Evolutionary conservation across 495 filamentous ascomycete species (phyloP).

Genomic region (Darksidea phi): DNA sequence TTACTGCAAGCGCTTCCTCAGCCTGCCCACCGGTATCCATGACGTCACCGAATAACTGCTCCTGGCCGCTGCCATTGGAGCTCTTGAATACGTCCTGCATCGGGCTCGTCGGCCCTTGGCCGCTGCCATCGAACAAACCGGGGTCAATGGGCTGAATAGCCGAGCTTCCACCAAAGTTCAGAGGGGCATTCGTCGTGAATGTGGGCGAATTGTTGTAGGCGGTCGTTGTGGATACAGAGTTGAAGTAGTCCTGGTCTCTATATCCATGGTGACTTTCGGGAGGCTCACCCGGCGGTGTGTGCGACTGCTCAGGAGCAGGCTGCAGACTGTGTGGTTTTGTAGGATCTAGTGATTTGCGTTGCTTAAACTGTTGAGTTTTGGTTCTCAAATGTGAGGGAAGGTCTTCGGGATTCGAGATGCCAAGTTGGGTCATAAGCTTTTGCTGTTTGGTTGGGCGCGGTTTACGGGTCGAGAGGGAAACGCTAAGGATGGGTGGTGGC

Average conservation of each 20-base stretch:
- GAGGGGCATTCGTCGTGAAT: conserved; percentile 14
- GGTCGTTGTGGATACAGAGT: conserved; percentile 8
- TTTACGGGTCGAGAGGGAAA: conserved; percentile 91
- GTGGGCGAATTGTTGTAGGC: conserved; percentile 30
- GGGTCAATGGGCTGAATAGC: conserved; percentile 31
- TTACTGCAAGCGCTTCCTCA: conserved; percentile 33
- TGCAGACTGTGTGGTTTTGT: conserved; percentile 27
- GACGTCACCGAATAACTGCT: conserved; percentile 29
- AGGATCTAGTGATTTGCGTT: conserved; percentile 41
- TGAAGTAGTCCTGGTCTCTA: conserved; percentile 28
- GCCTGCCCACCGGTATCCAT: conserved; percentile 31
- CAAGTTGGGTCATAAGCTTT: conserved; percentile 85
- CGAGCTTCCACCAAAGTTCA: conserved; percentile 19
- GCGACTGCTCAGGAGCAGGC: conserved; percentile 28
- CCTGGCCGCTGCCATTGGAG: conserved; percentile 18
- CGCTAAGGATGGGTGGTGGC: conserved; percentile 76
- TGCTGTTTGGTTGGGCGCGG: conserved; percentile 96
- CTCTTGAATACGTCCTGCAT: conserved; percentile 32
- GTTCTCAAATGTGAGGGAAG: conserved; percentile 76
- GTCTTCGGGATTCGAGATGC: conserved; percentile 83
- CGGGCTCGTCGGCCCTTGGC: conserved; percentile 17
- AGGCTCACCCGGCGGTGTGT: conserved; percentile 35
- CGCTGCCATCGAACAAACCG: conserved; percentile 27
- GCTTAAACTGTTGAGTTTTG: conserved; percentile 53
- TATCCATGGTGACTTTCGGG: conserved; percentile 14